Conservation (phyloP, 2,329 filamentous ascomycete species). For the Venturia aucupariae region DNA sequence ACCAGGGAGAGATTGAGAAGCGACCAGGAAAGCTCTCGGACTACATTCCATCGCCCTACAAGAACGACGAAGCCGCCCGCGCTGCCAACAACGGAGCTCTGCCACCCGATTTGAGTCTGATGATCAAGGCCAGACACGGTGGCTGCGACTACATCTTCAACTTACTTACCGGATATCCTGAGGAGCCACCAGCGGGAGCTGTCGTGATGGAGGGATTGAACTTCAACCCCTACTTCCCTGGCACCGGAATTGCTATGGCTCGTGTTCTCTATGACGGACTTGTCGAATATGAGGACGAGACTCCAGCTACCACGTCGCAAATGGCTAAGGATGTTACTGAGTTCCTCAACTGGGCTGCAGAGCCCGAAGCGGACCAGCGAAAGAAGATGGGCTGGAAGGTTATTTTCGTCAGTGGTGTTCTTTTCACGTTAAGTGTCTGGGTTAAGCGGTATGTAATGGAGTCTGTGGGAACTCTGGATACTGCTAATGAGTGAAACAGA, state of each 20-base stretch:
- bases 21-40: slow-evolving; percentile 97
- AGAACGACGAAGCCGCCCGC: slow-evolving; percentile 97
- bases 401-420: slow-evolving; percentile 64
- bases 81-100: slow-evolving; percentile 97
- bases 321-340: slow-evolving; percentile 99
- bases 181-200: slow-evolving; percentile 87
- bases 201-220: slow-evolving; percentile 80
- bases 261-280: slow-evolving; percentile 96
- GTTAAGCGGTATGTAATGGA: slow-evolving; percentile 62
- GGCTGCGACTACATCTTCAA: slow-evolving; percentile 98
- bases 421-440: slow-evolving; percentile 87
- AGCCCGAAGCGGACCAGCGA: slow-evolving; percentile 98
- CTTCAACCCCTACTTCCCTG: slow-evolving; percentile 99
- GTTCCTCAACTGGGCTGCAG: slow-evolving; percentile 98
- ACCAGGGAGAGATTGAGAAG: slow-evolving; percentile 97
- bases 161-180: slow-evolving; percentile 92
- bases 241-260: slow-evolving; percentile 97
- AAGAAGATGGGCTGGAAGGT: slow-evolving; percentile 99
- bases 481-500: slow-evolving; percentile 28
- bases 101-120: slow-evolving; percentile 93
- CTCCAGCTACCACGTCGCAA: slow-evolving; percentile 88
- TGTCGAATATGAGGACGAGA: slow-evolving; percentile 96
- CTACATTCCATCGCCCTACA: slow-evolving; percentile 90
- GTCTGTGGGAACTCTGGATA: slow-evolving; percentile 12
- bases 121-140: slow-evolving; percentile 94